A percentile compares a stretch with the other conserved stretches of the same genome.
Conservation (phyloP, 2,329 filamentous ascomycete genomes). For the Amauroascus niger region DNA sequence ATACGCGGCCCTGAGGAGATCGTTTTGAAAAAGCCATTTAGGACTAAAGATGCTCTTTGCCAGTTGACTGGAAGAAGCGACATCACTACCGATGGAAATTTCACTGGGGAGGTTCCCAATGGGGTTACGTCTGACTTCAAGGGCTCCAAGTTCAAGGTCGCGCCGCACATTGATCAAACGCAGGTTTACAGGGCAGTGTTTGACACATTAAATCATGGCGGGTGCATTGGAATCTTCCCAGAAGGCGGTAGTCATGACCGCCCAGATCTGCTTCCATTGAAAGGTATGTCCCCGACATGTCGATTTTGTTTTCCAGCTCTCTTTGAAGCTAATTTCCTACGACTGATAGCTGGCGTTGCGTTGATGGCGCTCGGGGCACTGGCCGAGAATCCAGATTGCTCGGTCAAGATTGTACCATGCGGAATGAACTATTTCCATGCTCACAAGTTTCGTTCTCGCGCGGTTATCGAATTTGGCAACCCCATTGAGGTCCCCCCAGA, state of each 20-base stretch:
- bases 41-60: conserved; percentile 59
- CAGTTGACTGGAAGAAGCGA: conserved; percentile 77
- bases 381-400: conserved; percentile 73
- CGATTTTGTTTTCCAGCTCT: neutral
- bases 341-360: conserved; percentile 72
- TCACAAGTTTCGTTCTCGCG: conserved; percentile 93
- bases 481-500: conserved; percentile 77
- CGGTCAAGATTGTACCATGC: conserved; percentile 87
- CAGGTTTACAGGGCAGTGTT: conserved; percentile 92
- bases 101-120: conserved; percentile 46
- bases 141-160: conserved; percentile 75
- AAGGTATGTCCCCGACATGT: conserved; percentile 43
- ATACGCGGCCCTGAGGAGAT: conserved; percentile 73
- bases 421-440: conserved; percentile 99
- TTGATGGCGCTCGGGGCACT: conserved; percentile 94
- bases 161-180: conserved; percentile 88
- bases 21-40: conserved; percentile 78
- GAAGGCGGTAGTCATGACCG: conserved; percentile 95
- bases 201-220: conserved; percentile 65
- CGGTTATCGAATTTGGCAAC: conserved; percentile 87
- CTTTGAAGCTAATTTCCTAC: conserved; percentile 20
- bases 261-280: conserved; percentile 80
- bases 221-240: conserved; percentile 92
- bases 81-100: conserved; percentile 55
- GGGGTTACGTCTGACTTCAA: conserved; percentile 51